Percentiles rank a stretch among this genome's conserved stretches.
Evolutionary conservation across 2,329 filamentous ascomycete genomes (phyloP).

Genomic region (Colletotrichum salicis): DNA sequence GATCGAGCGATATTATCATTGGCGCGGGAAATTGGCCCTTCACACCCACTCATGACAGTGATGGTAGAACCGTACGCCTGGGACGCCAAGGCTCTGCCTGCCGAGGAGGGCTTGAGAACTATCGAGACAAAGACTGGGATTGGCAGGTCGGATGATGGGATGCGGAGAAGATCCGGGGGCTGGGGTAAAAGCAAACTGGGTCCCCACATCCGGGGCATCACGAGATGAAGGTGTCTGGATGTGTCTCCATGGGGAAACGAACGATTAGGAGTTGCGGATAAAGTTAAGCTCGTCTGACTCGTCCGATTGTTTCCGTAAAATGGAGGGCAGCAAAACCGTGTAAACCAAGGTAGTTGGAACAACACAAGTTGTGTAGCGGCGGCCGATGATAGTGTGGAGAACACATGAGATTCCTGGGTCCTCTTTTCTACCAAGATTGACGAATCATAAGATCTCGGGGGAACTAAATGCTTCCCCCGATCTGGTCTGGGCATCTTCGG

Average conservation of each 20-base stretch:
- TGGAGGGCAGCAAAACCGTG: background rate
- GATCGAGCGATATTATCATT: slow-evolving; percentile 12
- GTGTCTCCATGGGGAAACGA: slow-evolving; percentile 20
- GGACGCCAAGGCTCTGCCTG: background rate
- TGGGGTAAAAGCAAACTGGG: slow-evolving; percentile 14
- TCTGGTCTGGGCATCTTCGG: slow-evolving; percentile 5
- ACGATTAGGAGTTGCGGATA: background rate
- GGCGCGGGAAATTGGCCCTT: slow-evolving; percentile 4
- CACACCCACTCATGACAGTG: background rate
- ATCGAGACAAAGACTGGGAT: background rate
- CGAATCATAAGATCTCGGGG: slow-evolving; percentile 39
- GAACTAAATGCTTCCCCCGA: slow-evolving; percentile 38
- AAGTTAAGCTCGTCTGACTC: slow-evolving; percentile 17
- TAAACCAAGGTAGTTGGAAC: background rate
- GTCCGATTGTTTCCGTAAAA: background rate
- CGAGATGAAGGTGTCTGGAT: background rate
- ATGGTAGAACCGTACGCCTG: background rate
- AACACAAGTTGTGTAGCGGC: slow-evolving; percentile 17
- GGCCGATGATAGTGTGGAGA: slow-evolving; percentile 7
- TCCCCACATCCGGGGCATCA: slow-evolving; percentile 23
- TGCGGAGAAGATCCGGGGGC: slow-evolving; percentile 34
- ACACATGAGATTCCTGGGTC: background rate
- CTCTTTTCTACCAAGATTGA: background rate
- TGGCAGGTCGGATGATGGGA: slow-evolving; percentile 11
- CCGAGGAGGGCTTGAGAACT: background rate